phyloP scores from a whole-genome alignment of 1,284 basidiomycete genomes.

The Agroathelia rolfsii region DNA sequence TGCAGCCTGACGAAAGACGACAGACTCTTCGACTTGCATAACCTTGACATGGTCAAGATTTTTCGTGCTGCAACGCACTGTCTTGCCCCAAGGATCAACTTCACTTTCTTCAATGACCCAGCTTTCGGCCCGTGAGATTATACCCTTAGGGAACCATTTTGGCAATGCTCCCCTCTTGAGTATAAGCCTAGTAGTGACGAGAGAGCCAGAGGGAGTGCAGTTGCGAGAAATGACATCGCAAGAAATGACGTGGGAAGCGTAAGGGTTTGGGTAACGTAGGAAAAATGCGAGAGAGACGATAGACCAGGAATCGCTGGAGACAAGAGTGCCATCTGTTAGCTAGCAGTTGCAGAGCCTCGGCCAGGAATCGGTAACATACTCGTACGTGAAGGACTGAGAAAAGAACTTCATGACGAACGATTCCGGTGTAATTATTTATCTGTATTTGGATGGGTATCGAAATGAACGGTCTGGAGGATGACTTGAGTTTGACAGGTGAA shows the following conservation, averaged over 20 bases:
- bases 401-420: slow-evolving; percentile 67
- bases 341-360: too few relatives aligned
- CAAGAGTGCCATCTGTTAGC: not conserved
- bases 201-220: slow-evolving; percentile 60
- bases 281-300: slow-evolving; percentile 91
- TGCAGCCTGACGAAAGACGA: slow-evolving; percentile 47
- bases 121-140: slow-evolving; percentile 63
- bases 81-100: slow-evolving; percentile 68
- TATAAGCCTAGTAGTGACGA: slow-evolving; percentile 86
- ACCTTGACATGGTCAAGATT: slow-evolving; percentile 82
- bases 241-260: slow-evolving; percentile 87
- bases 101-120: slow-evolving; percentile 91
- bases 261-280: slow-evolving; percentile 94
- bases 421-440: too few relatives aligned
- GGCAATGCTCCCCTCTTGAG: slow-evolving; percentile 87
- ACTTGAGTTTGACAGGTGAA: too few relatives aligned
- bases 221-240: slow-evolving; percentile 89
- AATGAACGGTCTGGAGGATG: too few relatives aligned
- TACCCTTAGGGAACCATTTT: slow-evolving; percentile 81
- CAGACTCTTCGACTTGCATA: slow-evolving; percentile 71
- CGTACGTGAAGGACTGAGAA: slow-evolving; percentile 70
- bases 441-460: too few relatives aligned
- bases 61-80: slow-evolving; percentile 61
- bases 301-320: slow-evolving; percentile 74
- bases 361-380: slow-evolving; percentile 46